Evolutionary conservation across 345 rosid species (phyloP).

Genomic region (Noccaea bulbosa): DNA sequence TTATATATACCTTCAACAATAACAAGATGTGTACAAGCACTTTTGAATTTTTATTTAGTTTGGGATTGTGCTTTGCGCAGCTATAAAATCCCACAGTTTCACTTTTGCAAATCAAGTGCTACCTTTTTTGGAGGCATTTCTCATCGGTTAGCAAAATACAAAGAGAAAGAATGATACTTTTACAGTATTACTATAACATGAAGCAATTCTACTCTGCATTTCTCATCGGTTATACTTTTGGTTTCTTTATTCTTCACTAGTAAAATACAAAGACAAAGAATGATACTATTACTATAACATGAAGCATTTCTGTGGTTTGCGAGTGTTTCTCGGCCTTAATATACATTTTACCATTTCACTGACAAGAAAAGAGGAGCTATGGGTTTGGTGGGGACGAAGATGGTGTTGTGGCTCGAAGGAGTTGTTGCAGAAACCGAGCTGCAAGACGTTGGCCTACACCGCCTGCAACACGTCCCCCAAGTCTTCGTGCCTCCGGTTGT

Average conservation of each 20-base stretch:
- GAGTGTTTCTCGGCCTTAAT: conserved; percentile 31
- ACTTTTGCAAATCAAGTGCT: too few species aligned
- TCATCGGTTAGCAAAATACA: too few species aligned
- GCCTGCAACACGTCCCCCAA: conserved; percentile 76
- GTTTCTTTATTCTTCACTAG: neutral
- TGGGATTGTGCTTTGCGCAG: too few species aligned
- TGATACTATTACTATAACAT: conserved; percentile 37
- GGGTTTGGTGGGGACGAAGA: conserved; percentile 50
- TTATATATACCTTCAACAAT: neutral
- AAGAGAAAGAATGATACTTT: too few species aligned
- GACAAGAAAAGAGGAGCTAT: conserved; percentile 31
- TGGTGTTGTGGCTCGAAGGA: conserved; percentile 59
- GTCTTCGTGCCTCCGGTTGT: conserved; percentile 80
- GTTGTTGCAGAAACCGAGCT: conserved; percentile 87
- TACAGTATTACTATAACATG: too few species aligned
- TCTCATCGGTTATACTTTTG: conserved; percentile 3
- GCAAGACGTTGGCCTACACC: conserved; percentile 90
- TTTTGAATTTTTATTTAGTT: too few species aligned
- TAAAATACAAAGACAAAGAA: conserved; percentile 38
- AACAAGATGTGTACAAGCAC: too few species aligned
- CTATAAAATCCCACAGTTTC: too few species aligned
- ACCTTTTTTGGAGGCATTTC: too few species aligned
- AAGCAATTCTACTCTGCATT: neutral
- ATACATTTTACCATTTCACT: conserved; percentile 38
- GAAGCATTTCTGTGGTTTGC: conserved; percentile 43